Conservation (phyloP, 2,329 filamentous ascomycete genomes). For the Alternaria novae-zelandiae region DNA sequence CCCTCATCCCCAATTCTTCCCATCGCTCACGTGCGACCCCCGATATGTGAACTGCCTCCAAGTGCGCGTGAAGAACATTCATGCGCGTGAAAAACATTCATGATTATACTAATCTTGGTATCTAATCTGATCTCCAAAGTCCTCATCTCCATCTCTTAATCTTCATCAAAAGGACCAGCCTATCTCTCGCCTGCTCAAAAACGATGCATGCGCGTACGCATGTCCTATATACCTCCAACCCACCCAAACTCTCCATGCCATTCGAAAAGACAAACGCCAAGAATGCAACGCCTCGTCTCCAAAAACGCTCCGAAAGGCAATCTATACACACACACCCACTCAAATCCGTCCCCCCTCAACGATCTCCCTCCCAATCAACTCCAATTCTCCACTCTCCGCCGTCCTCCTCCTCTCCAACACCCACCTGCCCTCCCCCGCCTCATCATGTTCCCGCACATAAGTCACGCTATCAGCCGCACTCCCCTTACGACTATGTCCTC, state of each 20-base stretch:
- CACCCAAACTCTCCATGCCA: background rate
- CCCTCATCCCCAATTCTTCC: background rate
- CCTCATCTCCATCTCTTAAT: background rate
- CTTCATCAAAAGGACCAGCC: background rate
- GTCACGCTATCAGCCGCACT: constrained; percentile 71
- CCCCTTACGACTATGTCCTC: constrained; percentile 47
- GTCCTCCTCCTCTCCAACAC: constrained; percentile 72
- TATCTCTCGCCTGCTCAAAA: too few species aligned
- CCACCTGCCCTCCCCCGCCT: constrained; percentile 66
- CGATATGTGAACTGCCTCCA: background rate
- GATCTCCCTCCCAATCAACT: constrained; percentile 69
- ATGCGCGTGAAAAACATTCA: background rate
- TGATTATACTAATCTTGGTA: background rate
- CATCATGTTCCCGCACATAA: constrained; percentile 68
- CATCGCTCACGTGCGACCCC: background rate
- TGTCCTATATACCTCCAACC: background rate
- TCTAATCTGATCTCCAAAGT: background rate
- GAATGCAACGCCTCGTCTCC: background rate
- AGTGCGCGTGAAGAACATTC: background rate
- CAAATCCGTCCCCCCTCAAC: constrained; percentile 60
- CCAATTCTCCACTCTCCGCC: constrained; percentile 68
- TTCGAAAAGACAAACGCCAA: background rate
- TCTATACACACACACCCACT: background rate
- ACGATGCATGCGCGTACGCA: background rate
- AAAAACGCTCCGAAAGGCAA: background rate